Conservation (phyloP, 2,329 filamentous ascomycete species). For the Magnaporthales sp. region DNA sequence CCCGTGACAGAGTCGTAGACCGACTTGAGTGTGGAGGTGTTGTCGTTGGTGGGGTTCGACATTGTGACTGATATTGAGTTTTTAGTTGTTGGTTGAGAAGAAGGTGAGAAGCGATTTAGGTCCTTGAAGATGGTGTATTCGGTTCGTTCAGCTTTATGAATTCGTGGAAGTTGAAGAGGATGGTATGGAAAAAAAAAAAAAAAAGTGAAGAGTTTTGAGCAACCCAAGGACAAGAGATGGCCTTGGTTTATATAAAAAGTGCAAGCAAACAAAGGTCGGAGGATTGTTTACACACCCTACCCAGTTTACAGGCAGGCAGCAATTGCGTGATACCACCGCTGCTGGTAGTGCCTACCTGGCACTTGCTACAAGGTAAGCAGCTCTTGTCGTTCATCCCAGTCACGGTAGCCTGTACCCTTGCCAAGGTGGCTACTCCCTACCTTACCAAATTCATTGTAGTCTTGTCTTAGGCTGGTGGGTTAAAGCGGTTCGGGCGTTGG, state of each 20-base stretch:
- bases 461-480: background rate
- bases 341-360: background rate
- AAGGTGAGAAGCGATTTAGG: conserved; percentile 14
- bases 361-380: background rate
- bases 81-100: conserved; percentile 10
- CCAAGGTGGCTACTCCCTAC: background rate
- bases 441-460: background rate
- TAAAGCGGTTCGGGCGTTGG: background rate
- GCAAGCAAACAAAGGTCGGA: background rate
- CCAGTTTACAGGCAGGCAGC: background rate
- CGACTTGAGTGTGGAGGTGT: conserved; percentile 71
- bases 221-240: background rate
- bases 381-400: too few species aligned
- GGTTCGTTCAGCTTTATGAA: background rate
- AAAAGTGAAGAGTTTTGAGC: background rate
- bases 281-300: background rate
- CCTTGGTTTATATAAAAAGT: background rate
- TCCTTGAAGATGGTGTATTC: conserved; percentile 10
- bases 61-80: conserved; percentile 18
- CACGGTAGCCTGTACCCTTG: too few species aligned
- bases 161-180: background rate
- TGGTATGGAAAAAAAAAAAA: background rate
- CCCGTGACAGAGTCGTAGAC: conserved; percentile 67
- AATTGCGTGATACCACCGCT: background rate
- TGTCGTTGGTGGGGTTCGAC: conserved; percentile 31